A percentile compares a stretch with the other conserved stretches of the same genome.
These are phyloP conservation scores for Penicillium hordei DNA, from an alignment of 2,329 filamentous ascomycete genomes.

Conservation along the genomic window DNA sequence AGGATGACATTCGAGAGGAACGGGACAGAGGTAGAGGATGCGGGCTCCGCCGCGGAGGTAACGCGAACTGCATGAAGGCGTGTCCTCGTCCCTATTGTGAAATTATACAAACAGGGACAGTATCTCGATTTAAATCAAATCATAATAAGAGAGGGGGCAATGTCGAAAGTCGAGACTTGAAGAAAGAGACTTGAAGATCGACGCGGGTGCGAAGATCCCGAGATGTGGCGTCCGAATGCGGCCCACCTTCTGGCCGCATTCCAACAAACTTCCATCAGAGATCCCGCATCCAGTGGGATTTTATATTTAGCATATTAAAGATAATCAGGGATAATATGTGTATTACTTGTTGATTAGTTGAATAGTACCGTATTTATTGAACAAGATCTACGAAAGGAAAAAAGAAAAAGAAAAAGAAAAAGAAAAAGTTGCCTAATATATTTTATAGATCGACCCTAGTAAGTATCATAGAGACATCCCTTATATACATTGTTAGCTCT, in stretches of 20 bases:
- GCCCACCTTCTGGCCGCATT: constrained; percentile 14
- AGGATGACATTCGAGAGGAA: constrained; percentile 39
- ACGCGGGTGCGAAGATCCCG: constrained; percentile 9
- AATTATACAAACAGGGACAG: constrained; percentile 15
- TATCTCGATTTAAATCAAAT: constrained; percentile 1
- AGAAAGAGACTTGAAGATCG: constrained; percentile 6
- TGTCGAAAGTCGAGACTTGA: neutral
- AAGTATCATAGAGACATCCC: too few species aligned
- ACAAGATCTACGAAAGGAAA: too few species aligned
- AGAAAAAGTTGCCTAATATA: neutral
- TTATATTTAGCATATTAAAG: neutral
- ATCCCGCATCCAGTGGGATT: constrained; percentile 1
- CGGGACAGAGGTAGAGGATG: constrained; percentile 69
- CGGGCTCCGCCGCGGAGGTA: constrained; percentile 81
- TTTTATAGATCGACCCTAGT: neutral
- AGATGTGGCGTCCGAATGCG: constrained; percentile 9
- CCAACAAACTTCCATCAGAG: constrained; percentile 8
- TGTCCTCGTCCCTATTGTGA: constrained; percentile 22
- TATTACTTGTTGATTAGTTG: neutral
- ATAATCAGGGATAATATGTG: neutral
- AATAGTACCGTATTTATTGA: neutral
- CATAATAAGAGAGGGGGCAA: constrained; percentile 9
- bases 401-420: too few species aligned
- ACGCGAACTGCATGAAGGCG: constrained; percentile 78
- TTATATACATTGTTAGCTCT: too few species aligned